These are phyloP conservation scores for Carex cristatella DNA, from an alignment of 176 grass and related monocot species.

Conservation along the genomic window DNA sequence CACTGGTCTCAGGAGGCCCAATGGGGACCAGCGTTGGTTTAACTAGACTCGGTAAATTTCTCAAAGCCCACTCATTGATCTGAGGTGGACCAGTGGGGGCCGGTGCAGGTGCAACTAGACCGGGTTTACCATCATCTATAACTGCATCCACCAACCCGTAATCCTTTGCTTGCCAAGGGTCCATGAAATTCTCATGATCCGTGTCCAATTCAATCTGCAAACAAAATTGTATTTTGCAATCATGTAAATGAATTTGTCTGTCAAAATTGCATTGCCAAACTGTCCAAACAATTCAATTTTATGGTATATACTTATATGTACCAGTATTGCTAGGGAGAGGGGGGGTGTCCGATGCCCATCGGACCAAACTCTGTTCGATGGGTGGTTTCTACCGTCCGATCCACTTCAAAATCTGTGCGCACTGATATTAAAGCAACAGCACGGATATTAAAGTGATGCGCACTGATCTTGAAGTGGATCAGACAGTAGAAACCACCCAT, in stretches of 20 bases:
- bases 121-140: conserved; percentile 69
- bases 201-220: conserved; percentile 78
- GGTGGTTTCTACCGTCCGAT: too few relatives aligned
- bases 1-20: conserved; percentile 58
- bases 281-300: neutral
- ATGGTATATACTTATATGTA: neutral
- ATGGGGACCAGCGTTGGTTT: conserved; percentile 54
- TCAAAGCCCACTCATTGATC: conserved; percentile 14
- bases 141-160: conserved; percentile 76
- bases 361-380: too few relatives aligned
- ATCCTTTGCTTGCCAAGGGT: conserved; percentile 91
- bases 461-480: too few relatives aligned
- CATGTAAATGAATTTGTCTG: neutral
- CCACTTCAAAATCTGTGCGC: too few relatives aligned
- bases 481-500: too few relatives aligned
- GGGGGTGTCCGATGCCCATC: too few relatives aligned
- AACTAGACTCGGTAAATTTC: conserved; percentile 32
- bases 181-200: conserved; percentile 90
- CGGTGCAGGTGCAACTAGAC: conserved; percentile 72
- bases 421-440: too few relatives aligned
- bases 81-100: conserved; percentile 62
- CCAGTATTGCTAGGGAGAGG: neutral
- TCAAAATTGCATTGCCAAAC: neutral
- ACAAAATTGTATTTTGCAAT: neutral
- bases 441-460: too few relatives aligned